A percentile compares a stretch with the other conserved stretches of the same genome.
Evolutionary conservation across 139 green algal genomes (phyloP).

Genomic region (Picocystis salinarum): DNA sequence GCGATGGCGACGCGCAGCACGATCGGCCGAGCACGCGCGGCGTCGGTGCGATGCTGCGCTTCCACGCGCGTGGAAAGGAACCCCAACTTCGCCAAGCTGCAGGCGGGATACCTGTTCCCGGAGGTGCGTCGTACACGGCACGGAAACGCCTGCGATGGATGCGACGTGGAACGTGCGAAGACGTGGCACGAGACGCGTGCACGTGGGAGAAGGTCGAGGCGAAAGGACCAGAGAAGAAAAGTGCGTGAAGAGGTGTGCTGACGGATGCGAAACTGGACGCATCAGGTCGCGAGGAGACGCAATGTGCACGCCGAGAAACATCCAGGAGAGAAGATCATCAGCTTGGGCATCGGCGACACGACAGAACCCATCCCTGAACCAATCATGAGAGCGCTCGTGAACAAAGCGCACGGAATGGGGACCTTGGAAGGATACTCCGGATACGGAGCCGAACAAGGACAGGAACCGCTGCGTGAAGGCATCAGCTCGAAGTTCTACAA

Average conservation of each 20-base stretch:
- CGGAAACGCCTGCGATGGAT: background rate
- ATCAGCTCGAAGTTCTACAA: conserved; percentile 68
- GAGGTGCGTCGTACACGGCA: conserved; percentile 25
- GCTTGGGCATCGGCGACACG: conserved; percentile 93
- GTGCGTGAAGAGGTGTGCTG: too few species aligned
- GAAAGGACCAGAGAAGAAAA: too few species aligned
- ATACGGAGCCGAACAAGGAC: conserved; percentile 92
- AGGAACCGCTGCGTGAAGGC: conserved; percentile 47
- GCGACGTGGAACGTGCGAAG: background rate
- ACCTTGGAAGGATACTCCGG: conserved; percentile 87
- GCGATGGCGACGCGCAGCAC: too few species aligned
- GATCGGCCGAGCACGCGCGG: too few species aligned
- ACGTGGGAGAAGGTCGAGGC: too few species aligned
- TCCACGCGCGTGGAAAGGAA: conserved; percentile 54
- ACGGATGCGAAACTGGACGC: too few species aligned
- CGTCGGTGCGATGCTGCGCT: too few species aligned
- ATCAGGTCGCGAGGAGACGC: conserved; percentile 80
- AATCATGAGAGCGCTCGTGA: conserved; percentile 27
- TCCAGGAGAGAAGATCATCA: conserved; percentile 93
- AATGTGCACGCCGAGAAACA: conserved; percentile 73
- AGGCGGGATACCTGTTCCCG: conserved; percentile 97
- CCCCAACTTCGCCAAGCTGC: conserved; percentile 90
- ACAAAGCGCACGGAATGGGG: conserved; percentile 55
- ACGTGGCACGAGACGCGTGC: too few species aligned
- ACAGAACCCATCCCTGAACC: conserved; percentile 83